Percentiles rank a stretch among this genome's conserved stretches.
Evolutionary conservation across 768 basidiomycete genomes (phyloP).

Genomic region (Calocybe indica): DNA sequence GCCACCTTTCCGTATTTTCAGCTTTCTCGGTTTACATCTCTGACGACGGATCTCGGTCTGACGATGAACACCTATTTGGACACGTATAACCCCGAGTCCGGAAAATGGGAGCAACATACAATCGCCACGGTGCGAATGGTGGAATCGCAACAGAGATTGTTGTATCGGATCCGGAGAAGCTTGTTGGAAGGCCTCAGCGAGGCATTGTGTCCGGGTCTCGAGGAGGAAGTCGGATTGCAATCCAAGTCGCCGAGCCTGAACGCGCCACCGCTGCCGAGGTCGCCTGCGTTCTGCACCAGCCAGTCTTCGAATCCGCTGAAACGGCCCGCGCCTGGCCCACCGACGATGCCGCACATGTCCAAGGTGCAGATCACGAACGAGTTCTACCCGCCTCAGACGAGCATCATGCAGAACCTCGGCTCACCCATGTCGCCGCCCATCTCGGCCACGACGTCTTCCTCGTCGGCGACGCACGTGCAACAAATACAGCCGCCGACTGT

Average conservation of each 20-base stretch:
- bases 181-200: constrained; percentile 53
- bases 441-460: not conserved
- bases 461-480: not conserved
- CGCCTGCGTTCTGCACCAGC: not conserved
- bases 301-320: constrained; percentile 10
- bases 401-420: not conserved
- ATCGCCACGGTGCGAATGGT: constrained; percentile 55
- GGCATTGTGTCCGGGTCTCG: constrained; percentile 49
- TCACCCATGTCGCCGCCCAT: not conserved
- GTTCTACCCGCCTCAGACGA: constrained; percentile 23
- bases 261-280: not conserved
- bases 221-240: constrained; percentile 51
- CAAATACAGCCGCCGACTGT: not conserved
- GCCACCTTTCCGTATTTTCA: constrained; percentile 64
- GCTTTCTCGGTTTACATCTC: constrained; percentile 42
- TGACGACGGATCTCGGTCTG: constrained; percentile 53
- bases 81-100: constrained; percentile 44
- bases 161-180: constrained; percentile 56
- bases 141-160: constrained; percentile 50
- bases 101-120: constrained; percentile 66
- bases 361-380: constrained; percentile 25
- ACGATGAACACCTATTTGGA: constrained; percentile 51
- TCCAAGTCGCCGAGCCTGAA: not conserved
- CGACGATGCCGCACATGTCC: not conserved
- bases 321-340: constrained; percentile 13